These are phyloP conservation scores for Plasmodium malariae DNA, from an alignment of 169 alveolate genomes.

Conservation along the genomic window DNA sequence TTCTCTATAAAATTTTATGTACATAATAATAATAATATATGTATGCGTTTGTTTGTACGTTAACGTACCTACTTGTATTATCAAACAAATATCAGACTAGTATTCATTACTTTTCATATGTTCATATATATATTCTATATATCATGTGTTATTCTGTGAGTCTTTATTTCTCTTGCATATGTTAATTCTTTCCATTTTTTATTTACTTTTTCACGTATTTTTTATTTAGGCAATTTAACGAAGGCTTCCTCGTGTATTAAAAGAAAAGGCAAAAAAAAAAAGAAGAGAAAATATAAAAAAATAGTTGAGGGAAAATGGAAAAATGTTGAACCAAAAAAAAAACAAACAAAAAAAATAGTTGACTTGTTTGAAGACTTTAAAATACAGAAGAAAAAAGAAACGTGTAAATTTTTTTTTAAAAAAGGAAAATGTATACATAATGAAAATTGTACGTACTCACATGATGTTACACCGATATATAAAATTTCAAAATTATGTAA, in stretches of 20 bases:
- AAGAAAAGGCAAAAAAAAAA: conserved; percentile 25
- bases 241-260: neutral
- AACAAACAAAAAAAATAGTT: conserved; percentile 1
- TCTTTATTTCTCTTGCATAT: neutral
- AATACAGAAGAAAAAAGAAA: conserved; percentile 35
- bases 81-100: too few relatives aligned
- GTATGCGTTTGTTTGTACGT: neutral
- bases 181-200: neutral
- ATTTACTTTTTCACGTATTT: neutral
- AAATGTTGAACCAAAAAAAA: conserved; percentile 5
- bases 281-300: conserved; percentile 28
- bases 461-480: conserved; percentile 85
- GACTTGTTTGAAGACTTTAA: conserved; percentile 19
- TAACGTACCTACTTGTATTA: too few relatives aligned
- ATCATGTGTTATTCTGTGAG: neutral
- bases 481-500: conserved; percentile 85
- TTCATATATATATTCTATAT: neutral
- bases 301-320: neutral
- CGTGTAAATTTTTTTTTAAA: conserved; percentile 83
- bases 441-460: conserved; percentile 82
- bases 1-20: too few relatives aligned
- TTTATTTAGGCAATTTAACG: conserved; percentile 17
- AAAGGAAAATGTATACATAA: conserved; percentile 84
- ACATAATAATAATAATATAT: conserved; percentile 4
- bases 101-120: too few relatives aligned